Evolutionary conservation across 1,284 basidiomycete genomes (phyloP).

Genomic region (Microbotryomycetes sp.): DNA sequence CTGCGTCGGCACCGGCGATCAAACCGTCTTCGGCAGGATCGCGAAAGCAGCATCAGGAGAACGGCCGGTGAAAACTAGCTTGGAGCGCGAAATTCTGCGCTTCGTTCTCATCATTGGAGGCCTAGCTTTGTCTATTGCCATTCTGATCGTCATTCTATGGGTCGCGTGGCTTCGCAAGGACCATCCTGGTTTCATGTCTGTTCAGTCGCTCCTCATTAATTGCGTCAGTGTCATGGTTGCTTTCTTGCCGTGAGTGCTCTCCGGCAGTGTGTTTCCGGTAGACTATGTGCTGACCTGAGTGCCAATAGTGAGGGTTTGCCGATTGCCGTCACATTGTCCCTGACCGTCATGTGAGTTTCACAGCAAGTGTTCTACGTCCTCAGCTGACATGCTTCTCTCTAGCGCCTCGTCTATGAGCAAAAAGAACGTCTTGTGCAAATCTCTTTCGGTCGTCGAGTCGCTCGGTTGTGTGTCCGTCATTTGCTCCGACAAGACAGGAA

Average conservation of each 20-base stretch:
- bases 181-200: constrained; percentile 53
- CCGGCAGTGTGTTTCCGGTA: no score
- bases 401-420: constrained; percentile 43
- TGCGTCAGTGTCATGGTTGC: constrained; percentile 46
- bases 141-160: constrained; percentile 51
- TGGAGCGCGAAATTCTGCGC: constrained; percentile 44
- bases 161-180: constrained; percentile 46
- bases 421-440: constrained; percentile 55
- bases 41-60: constrained; percentile 51
- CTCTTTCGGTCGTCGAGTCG: constrained; percentile 55
- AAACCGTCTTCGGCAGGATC: constrained; percentile 55
- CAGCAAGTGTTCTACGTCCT: constrained; percentile 3
- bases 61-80: constrained; percentile 43
- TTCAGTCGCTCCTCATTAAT: constrained; percentile 26
- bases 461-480: constrained; percentile 53
- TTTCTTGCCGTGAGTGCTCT: no score
- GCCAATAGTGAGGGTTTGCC: constrained; percentile 43
- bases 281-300: no score
- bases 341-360: constrained; percentile 51
- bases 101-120: constrained; percentile 44
- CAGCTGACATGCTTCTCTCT: background rate
- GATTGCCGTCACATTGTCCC: constrained; percentile 47
- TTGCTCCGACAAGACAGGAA: constrained; percentile 56
- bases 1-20: constrained; percentile 42
- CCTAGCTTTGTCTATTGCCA: constrained; percentile 50